These are phyloP conservation scores for Grosmannia huntii DNA, from an alignment of 2,329 filamentous ascomycete genomes.

Conservation along the genomic window DNA sequence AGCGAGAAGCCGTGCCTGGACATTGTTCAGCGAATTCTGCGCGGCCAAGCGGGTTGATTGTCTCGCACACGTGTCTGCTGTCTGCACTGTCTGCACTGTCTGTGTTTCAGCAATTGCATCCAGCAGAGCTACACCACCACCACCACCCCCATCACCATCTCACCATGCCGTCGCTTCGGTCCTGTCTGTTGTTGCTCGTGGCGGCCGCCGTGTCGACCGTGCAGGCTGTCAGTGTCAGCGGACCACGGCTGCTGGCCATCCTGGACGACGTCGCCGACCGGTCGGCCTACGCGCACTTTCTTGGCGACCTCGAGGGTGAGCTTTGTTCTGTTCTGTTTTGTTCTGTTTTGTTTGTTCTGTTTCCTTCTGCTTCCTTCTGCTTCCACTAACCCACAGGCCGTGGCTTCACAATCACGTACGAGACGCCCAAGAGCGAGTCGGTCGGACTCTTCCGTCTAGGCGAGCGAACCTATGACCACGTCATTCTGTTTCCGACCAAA, in stretches of 20 bases:
- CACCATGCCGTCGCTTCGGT: constrained; percentile 49
- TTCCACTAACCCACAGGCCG: constrained; percentile 45
- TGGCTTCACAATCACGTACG: constrained; percentile 68
- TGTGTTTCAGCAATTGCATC: too few species aligned
- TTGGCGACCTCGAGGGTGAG: constrained; percentile 54
- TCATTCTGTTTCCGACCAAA: constrained; percentile 78
- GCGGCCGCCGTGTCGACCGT: constrained; percentile 53
- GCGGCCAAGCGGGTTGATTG: too few species aligned
- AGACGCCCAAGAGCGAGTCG: constrained; percentile 69
- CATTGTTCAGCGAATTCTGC: too few species aligned
- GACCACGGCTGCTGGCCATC: constrained; percentile 71
- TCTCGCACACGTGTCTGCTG: too few species aligned
- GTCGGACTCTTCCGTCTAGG: constrained; percentile 75
- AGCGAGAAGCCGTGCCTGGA: too few species aligned
- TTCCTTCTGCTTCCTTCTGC: not conserved
- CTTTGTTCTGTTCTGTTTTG: constrained; percentile 17
- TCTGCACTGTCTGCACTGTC: too few species aligned
- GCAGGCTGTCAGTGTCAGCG: constrained; percentile 66
- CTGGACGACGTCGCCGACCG: constrained; percentile 74
- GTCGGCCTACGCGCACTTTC: constrained; percentile 69
- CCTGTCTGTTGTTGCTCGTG: constrained; percentile 56
- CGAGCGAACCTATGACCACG: constrained; percentile 80
- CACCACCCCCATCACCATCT: too few species aligned
- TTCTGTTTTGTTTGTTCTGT: not conserved
- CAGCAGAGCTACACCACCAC: too few species aligned